Base-by-base conservation (phyloP, 2,329 filamentous ascomycete species). In the Amesomyces nigricolor region DNA sequence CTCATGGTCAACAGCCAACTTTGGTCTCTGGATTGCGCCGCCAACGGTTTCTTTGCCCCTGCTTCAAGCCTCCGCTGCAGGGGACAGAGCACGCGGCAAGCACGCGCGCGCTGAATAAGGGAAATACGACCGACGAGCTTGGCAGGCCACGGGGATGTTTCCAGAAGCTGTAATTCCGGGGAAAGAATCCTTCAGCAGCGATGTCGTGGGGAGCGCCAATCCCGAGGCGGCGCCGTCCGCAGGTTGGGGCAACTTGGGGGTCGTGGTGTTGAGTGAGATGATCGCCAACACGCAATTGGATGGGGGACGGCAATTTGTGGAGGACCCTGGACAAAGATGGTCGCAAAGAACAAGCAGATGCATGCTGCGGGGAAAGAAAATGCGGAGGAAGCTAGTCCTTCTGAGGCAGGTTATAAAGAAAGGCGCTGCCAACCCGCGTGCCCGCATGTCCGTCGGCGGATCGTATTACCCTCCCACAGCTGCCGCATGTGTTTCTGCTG, bases 401-500 rank as follows among this genome's bases (percentile, higher is more conserved):
- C 55, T 55, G 58, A 43, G 51, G 53, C 57, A 60, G 54, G 51
- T 54, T 63, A 60, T 60, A 61, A 62, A 55, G 51, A 48, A 58
- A 42, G 47, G 50, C 38, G 50, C 46, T 44, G 53, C 51, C 54
- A 53, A 22, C 43, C 47, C 53, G 42, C 43, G 43, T 47, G 45
- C 51, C 50, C 53, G 46, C 30, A 47, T 50, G 46, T 53, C 56
- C 55, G 53, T 35, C 22, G 47, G 30, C 59, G 58, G 43, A 52
- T 49, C 47, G 46, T 51, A 48, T 44, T 47, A 61, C 60, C 55
- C 50, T 56, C 47, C 47, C 54, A 49, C 58, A 30, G 30, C 43
- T 44, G n/a, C 50, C 35, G 44, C 43, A 42, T 53, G 53, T 58
- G 51, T 55, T 17, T 57, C 53, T 53, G 40, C 51, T 55, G 46